Conservation (phyloP, 345 rosid species). For the Sonneratia caseolaris region DNA sequence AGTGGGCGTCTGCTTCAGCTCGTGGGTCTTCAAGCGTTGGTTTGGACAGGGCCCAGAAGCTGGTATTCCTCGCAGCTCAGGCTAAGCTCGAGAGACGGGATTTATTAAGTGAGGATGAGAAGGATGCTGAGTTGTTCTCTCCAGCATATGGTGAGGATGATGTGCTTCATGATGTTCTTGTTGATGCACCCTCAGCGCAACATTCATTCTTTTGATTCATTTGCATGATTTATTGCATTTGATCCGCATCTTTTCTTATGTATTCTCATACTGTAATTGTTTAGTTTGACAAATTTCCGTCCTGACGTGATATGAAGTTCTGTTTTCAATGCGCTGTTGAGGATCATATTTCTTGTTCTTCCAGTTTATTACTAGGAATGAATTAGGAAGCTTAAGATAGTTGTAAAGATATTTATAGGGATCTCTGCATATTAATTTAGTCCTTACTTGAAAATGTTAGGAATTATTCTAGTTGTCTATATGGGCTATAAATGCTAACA, state of each 20-base stretch:
- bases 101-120: conserved; percentile 73
- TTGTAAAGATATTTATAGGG: too few relatives aligned
- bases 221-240: conserved; percentile 51
- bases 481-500: too few relatives aligned
- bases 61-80: conserved; percentile 80
- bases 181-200: conserved; percentile 70
- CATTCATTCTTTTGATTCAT: background rate
- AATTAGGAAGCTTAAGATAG: background rate
- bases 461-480: too few relatives aligned
- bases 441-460: too few relatives aligned
- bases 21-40: conserved; percentile 58
- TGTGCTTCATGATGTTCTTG: conserved; percentile 78
- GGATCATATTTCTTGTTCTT: background rate
- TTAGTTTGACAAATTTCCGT: background rate
- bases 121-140: conserved; percentile 83
- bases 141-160: conserved; percentile 74
- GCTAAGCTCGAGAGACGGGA: conserved; percentile 78
- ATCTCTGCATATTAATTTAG: too few relatives aligned
- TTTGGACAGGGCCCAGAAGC: conserved; percentile 76
- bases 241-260: conserved; percentile 16
- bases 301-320: background rate
- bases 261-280: background rate
- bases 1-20: conserved; percentile 51
- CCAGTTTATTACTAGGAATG: background rate
- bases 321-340: background rate